Percentiles rank a stretch among this genome's conserved stretches.
These are phyloP conservation scores for Rhamnella rubrinervis DNA, from an alignment of 331 rosid genomes.

Conservation along the genomic window DNA sequence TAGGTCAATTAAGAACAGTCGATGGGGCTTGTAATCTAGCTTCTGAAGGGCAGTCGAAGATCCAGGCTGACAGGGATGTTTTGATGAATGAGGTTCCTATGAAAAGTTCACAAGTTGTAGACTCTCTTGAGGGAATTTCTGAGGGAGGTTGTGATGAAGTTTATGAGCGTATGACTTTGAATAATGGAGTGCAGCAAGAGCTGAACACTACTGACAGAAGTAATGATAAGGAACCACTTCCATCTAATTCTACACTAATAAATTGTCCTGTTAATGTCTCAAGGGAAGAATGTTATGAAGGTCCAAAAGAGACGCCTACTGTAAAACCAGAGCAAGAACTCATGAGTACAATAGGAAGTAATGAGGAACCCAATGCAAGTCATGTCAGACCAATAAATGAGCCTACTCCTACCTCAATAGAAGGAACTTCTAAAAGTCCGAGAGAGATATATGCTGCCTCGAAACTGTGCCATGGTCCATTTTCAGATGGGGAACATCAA, in stretches of 20 bases:
- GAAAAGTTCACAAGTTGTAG: constrained; percentile 8
- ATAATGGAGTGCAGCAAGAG: constrained; percentile 37
- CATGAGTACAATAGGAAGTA: constrained; percentile 24
- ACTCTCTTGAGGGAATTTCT: constrained; percentile 8
- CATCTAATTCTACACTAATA: constrained; percentile 34
- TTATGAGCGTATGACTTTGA: constrained; percentile 23
- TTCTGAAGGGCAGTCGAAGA: constrained; percentile 23
- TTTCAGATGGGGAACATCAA: constrained; percentile 20
- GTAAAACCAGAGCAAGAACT: constrained; percentile 31
- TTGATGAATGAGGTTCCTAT: constrained; percentile 17
- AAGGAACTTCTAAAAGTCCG: constrained; percentile 40
- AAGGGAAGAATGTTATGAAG: constrained; percentile 25
- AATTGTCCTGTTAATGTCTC: constrained; percentile 31
- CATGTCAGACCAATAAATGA: constrained; percentile 21
- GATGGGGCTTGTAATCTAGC: constrained; percentile 21
- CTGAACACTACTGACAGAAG: constrained; percentile 35
- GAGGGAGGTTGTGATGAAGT: constrained; percentile 13
- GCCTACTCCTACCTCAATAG: constrained; percentile 22
- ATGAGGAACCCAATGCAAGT: constrained; percentile 32
- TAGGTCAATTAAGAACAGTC: constrained; percentile 21
- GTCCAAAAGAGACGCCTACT: constrained; percentile 19
- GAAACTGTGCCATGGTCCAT: constrained; percentile 15
- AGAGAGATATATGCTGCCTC: constrained; percentile 33
- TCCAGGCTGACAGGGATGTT: constrained; percentile 22
- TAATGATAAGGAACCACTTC: constrained; percentile 25